A percentile compares a stretch with the other conserved stretches of the same genome.
Evolutionary conservation across 768 basidiomycete species (phyloP).

Genomic region (Lactarius evosmus): DNA sequence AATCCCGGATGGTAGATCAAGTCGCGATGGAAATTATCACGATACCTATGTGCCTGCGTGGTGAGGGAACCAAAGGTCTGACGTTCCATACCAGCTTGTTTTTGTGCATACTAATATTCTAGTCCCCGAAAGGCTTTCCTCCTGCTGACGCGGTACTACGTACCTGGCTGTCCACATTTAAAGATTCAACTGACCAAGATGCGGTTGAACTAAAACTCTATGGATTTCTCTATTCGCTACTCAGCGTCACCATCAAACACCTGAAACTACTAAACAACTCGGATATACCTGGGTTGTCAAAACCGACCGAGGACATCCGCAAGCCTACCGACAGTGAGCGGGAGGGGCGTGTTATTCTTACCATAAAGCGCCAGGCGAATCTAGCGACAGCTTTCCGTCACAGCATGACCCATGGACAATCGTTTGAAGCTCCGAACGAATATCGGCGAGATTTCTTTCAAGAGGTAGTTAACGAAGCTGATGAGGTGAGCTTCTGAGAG

Average conservation of each 20-base stretch:
- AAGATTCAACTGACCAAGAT: neutral
- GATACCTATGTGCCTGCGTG: no score
- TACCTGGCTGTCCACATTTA: neutral
- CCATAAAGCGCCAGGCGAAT: neutral
- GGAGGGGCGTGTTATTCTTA: neutral
- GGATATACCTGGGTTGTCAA: no score
- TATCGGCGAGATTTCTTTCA: neutral
- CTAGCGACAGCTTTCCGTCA: neutral
- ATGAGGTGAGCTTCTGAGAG: no score
- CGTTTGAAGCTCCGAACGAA: neutral
- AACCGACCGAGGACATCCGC: no score
- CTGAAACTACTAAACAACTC: no score
- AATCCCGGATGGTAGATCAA: no score
- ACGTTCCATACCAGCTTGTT: no score
- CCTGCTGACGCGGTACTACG: neutral
- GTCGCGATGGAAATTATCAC: no score
- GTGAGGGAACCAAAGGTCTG: no score
- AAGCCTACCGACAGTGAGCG: neutral
- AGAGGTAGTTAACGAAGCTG: no score
- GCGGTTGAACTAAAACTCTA: neutral
- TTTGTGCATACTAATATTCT: no score
- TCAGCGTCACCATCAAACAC: neutral
- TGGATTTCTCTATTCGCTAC: neutral
- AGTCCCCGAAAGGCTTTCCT: slow-evolving; percentile 1
- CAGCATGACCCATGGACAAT: neutral